Evolutionary conservation across 2,329 filamentous ascomycete species (phyloP).

Genomic region (Lizonia empirigonia): DNA sequence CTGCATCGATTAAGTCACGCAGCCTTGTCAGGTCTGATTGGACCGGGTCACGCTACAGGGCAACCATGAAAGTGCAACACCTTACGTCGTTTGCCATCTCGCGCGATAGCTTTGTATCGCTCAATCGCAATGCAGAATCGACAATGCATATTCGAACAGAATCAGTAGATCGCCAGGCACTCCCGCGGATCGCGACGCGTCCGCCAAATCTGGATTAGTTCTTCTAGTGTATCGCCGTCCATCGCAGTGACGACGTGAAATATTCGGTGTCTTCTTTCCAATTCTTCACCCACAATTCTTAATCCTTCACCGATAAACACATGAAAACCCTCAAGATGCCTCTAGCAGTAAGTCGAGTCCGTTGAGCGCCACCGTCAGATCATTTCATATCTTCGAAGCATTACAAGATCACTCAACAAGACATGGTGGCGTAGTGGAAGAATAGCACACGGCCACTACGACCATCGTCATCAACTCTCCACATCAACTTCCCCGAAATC

Average conservation of each 20-base stretch:
- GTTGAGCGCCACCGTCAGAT: neutral
- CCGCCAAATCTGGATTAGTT: slow-evolving; percentile 22
- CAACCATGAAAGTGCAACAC: neutral
- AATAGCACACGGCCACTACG: neutral
- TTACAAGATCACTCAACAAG: neutral
- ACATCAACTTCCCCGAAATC: neutral
- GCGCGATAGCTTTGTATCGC: neutral
- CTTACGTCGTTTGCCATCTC: neutral
- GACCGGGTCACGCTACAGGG: slow-evolving; percentile 1
- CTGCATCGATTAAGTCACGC: slow-evolving; percentile 16
- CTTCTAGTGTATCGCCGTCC: slow-evolving; percentile 7
- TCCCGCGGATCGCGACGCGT: slow-evolving; percentile 1
- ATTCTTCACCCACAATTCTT: neutral
- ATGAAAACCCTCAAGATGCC: slow-evolving; percentile 39
- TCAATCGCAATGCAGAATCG: neutral
- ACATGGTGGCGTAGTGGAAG: neutral
- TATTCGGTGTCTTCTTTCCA: neutral
- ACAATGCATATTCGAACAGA: neutral
- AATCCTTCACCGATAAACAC: neutral
- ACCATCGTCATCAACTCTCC: neutral
- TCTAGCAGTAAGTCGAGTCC: slow-evolving; percentile 33
- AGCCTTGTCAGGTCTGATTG: slow-evolving; percentile 13
- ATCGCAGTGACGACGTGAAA: slow-evolving; percentile 18
- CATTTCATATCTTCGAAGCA: neutral
- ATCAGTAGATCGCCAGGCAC: slow-evolving; percentile 10